These are phyloP conservation scores for Ophiostoma perfectum DNA, from an alignment of 2,329 filamentous ascomycete species.

Conservation along the genomic window DNA sequence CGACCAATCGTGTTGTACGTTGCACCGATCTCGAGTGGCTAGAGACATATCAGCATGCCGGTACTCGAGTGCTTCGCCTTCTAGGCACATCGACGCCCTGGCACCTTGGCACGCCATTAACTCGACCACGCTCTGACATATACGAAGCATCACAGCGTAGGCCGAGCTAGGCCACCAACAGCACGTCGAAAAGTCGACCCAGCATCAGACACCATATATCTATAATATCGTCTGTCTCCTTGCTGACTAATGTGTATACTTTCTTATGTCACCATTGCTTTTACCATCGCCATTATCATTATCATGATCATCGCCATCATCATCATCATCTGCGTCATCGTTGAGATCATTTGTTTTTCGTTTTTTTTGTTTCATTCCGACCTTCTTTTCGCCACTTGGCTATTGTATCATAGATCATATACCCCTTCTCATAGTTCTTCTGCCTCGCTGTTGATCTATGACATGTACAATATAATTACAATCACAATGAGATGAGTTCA, in stretches of 20 bases:
- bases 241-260: conserved; percentile 14
- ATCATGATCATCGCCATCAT: neutral
- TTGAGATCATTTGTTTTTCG: conserved; percentile 1
- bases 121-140: neutral
- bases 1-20: no score
- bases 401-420: conserved; percentile 15
- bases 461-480: conserved; percentile 8
- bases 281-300: neutral
- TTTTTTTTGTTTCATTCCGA: conserved; percentile 13
- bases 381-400: neutral
- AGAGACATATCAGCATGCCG: no score
- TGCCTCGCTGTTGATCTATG: neutral
- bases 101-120: neutral
- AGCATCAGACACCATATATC: neutral
- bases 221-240: neutral
- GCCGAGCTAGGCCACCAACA: neutral
- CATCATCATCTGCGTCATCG: neutral
- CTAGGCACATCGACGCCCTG: no score
- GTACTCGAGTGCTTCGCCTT: no score
- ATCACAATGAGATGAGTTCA: neutral
- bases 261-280: conserved; percentile 7
- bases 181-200: neutral
- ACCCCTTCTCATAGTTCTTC: conserved; percentile 12
- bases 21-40: no score
- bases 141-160: neutral